These are phyloP conservation scores for Aspergillus jensenii DNA, from an alignment of 2,329 filamentous ascomycete genomes.

Conservation along the genomic window DNA sequence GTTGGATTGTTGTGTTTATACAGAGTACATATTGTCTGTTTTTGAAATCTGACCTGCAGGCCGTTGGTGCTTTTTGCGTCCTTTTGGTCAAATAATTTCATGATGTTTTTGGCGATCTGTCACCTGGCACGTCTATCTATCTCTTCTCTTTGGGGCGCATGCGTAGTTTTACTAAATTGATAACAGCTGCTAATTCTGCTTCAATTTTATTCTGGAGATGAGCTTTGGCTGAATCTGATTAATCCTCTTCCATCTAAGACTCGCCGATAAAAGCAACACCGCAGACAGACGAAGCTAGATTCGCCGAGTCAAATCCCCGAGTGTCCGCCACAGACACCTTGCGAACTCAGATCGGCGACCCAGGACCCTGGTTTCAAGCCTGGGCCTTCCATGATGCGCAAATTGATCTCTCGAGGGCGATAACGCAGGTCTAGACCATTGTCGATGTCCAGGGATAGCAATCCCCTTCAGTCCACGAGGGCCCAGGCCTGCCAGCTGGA, in stretches of 20 bases:
- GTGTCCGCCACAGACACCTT: neutral
- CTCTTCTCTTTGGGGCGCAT: neutral
- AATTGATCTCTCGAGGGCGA: slow-evolving; percentile 3
- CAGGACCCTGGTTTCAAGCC: slow-evolving; percentile 3
- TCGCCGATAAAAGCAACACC: neutral
- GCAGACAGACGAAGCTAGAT: neutral
- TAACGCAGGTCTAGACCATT: slow-evolving; percentile 29
- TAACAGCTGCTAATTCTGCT: neutral
- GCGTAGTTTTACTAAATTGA: neutral
- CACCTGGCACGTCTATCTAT: neutral
- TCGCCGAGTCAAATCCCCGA: neutral
- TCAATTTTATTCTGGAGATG: neutral
- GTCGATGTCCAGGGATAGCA: slow-evolving; percentile 17
- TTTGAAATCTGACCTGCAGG: slow-evolving; percentile 1
- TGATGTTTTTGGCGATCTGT: neutral
- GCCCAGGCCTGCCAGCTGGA: slow-evolving; percentile 28
- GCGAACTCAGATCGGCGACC: slow-evolving; percentile 10
- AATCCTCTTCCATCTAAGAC: neutral
- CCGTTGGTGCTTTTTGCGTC: neutral
- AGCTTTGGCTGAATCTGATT: neutral
- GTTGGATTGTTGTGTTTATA: slow-evolving; percentile 6
- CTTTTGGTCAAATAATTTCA: neutral
- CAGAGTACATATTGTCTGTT: neutral
- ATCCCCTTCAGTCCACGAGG: slow-evolving; percentile 23
- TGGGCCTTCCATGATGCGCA: neutral